Percentiles rank a stretch among this genome's conserved stretches.
Conservation (phyloP, 192 early-diverging fungal genomes). For the Gamsiella multidivaricata region DNA sequence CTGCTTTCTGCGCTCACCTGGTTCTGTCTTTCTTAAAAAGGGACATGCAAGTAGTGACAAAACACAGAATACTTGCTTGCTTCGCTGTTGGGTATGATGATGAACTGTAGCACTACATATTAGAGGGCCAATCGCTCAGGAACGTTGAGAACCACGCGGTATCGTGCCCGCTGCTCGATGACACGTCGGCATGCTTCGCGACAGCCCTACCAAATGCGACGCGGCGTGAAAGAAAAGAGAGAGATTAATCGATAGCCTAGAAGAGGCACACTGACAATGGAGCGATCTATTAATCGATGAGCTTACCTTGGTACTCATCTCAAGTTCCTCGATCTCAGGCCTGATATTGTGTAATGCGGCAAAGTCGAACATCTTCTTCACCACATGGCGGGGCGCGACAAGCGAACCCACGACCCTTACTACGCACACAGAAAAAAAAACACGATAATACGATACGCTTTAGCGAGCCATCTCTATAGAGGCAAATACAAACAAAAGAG, state of each 20-base stretch:
- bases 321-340: slow-evolving; percentile 72
- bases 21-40: too few species aligned
- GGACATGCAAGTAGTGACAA: too few species aligned
- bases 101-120: too few species aligned
- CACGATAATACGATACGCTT: too few species aligned
- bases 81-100: too few species aligned
- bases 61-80: too few species aligned
- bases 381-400: slow-evolving; percentile 68
- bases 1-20: too few species aligned
- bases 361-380: slow-evolving; percentile 75
- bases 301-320: slow-evolving; percentile 54
- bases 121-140: slow-evolving; percentile 23
- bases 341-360: slow-evolving; percentile 74
- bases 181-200: slow-evolving; percentile 70
- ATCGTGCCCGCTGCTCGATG: slow-evolving; percentile 66
- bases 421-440: slow-evolving; percentile 53
- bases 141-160: slow-evolving; percentile 72
- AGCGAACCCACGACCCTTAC: slow-evolving; percentile 70
- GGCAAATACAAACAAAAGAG: background rate
- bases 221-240: too few species aligned
- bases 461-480: background rate
- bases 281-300: too few species aligned
- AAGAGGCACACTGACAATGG: too few species aligned
- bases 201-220: slow-evolving; percentile 57
- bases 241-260: too few species aligned